Conservation (phyloP, 2,329 filamentous ascomycete species). For the Pyricularia pennisetigena region DNA sequence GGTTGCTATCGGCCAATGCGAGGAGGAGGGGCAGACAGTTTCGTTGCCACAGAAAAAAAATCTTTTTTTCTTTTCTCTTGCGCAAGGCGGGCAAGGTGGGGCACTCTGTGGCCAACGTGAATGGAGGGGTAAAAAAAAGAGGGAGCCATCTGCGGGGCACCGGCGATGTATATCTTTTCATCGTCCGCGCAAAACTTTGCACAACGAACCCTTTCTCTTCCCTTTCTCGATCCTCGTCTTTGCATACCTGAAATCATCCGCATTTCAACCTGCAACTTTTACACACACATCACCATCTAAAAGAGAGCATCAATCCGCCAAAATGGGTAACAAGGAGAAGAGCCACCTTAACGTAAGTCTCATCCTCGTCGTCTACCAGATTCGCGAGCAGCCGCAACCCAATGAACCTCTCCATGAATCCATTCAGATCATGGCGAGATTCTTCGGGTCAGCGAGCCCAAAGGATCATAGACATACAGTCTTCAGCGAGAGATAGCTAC, state of each 20-base stretch:
- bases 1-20: background rate
- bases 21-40: background rate
- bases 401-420: background rate
- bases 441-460: background rate
- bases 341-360: slow-evolving; percentile 80
- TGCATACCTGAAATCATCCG: background rate
- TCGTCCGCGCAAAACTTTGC: background rate
- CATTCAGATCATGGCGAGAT: background rate
- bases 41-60: background rate
- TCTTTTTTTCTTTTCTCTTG: background rate
- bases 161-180: background rate
- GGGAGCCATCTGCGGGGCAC: background rate
- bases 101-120: background rate
- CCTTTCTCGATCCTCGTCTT: background rate
- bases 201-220: background rate
- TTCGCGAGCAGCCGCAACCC: background rate
- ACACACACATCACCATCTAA: background rate
- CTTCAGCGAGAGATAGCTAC: slow-evolving; percentile 2
- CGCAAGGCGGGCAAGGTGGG: background rate
- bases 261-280: background rate
- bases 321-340: slow-evolving; percentile 80
- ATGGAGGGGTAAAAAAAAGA: background rate
- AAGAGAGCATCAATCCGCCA: slow-evolving; percentile 16
- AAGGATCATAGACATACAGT: background rate
- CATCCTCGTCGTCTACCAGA: background rate